phyloP scores from a whole-genome alignment of 2,329 filamentous ascomycete genomes.

The Aspergillus japonicus region DNA sequence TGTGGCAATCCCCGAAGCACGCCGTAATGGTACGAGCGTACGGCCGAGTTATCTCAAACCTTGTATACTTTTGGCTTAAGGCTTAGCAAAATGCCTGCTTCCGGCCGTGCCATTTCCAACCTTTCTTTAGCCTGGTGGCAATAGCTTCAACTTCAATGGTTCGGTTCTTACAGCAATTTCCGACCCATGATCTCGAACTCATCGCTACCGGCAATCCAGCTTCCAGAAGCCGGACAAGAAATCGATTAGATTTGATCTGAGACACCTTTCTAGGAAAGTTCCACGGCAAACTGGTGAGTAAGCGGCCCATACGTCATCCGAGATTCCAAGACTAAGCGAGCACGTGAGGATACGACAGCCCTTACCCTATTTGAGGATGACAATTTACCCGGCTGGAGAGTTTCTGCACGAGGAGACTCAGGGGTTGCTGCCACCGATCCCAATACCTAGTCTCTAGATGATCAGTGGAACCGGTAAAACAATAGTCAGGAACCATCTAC shows the following conservation, averaged over 20 bases:
- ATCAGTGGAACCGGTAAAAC: background rate
- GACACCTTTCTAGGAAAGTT: background rate
- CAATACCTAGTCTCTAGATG: background rate
- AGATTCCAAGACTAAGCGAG: background rate
- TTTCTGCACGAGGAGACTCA: background rate
- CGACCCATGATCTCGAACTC: background rate
- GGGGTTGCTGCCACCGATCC: background rate
- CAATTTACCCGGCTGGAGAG: background rate
- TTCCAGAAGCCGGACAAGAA: constrained; percentile 1
- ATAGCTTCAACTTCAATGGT: background rate
- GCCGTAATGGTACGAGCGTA: background rate
- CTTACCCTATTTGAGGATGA: constrained; percentile 2
- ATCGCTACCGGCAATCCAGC: background rate
- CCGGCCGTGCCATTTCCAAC: no score
- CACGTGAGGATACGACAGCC: background rate
- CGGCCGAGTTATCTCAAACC: background rate
- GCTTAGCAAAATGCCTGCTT: no score
- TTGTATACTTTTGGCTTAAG: background rate
- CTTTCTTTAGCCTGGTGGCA: background rate
- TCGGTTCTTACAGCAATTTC: background rate
- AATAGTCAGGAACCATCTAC: background rate
- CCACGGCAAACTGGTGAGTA: background rate
- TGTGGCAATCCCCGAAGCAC: no score
- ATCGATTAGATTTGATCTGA: background rate
- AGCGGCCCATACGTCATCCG: background rate